Percentiles rank a stretch among this genome's conserved stretches.
Evolutionary conservation across 192 early-diverging fungal genomes (phyloP).

Genomic region (Cetraspora pellucida): DNA sequence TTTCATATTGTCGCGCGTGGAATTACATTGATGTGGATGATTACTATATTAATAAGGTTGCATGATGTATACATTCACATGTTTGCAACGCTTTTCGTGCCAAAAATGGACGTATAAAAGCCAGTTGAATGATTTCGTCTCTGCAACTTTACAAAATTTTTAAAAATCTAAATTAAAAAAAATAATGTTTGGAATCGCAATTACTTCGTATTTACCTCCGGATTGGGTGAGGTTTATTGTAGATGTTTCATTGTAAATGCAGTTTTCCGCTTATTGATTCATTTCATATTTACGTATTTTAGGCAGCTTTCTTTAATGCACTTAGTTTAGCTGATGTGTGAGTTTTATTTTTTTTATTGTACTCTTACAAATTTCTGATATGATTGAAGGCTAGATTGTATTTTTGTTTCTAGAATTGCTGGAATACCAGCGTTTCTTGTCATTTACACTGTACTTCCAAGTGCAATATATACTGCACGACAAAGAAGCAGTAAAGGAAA

Average conservation of each 20-base stretch:
- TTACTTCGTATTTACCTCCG: background rate
- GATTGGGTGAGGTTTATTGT: constrained; percentile 5
- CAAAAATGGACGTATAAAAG: too few species aligned
- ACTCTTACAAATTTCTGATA: background rate
- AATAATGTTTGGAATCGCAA: background rate
- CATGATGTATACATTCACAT: too few species aligned
- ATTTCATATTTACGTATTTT: background rate
- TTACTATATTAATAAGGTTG: too few species aligned
- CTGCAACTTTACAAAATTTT: too few species aligned
- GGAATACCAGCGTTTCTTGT: constrained; percentile 34
- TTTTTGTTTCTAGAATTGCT: constrained; percentile 4
- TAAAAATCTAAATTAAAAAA: too few species aligned
- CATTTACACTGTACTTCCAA: constrained; percentile 30
- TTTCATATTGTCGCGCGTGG: too few species aligned
- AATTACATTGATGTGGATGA: too few species aligned
- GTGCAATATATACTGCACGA: constrained; percentile 22
- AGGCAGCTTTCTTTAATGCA: constrained; percentile 12
- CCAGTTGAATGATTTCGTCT: too few species aligned
- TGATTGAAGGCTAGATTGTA: background rate
- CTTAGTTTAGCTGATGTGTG: constrained; percentile 21
- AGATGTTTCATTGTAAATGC: background rate
- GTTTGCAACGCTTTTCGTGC: too few species aligned
- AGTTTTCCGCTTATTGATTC: background rate
- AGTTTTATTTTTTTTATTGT: background rate
- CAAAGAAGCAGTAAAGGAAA: constrained; percentile 29